Base-by-base conservation (phyloP, 2,329 filamentous ascomycete species). In the Colletotrichum zoysiae region DNA sequence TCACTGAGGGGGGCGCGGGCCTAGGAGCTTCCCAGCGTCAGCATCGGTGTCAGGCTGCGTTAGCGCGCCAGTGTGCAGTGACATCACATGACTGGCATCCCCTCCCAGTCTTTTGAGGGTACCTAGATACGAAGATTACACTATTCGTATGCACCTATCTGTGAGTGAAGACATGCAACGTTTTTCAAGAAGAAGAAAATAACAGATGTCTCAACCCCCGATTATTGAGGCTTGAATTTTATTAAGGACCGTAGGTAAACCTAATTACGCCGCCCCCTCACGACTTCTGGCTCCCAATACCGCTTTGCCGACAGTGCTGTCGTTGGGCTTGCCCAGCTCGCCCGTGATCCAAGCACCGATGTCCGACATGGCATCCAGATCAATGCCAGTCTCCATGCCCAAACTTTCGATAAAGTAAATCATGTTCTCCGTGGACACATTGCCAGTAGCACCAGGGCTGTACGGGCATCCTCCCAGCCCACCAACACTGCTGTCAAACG, bases 381-480 rank as follows among this genome's bases (percentile, higher is more conserved):
- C 88, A 1, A 96, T 87, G 0, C 93, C 93, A 0, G 93, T 95
- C 53, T 90, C 84, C 82, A 93, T 90, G 0, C 94, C 94, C 66
- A 95, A 80, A 73, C 89, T 92, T 79, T 94, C 90, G 78, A 93
- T 83, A 73, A 93, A 91, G 78, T 95, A 94, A 1, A 96, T 91
- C 81, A 97, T 82, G 79, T 97, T 92, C 82, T 97, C 94, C 0
- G 93, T 95, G 1, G 93, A 91, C 16, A 95, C 93, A 79, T 97
- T 97, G 1, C 94, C 94, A 51, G 93, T 96, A 0, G 94, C 94
- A 0, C 94, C 94, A 0, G 93, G 94, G 74, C 91, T 93, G 78
- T 93, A 97, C 0, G 94, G 94, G 78, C 94, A 97, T 0, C 94
- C 94, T 1, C 94, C 94, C 0, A 97, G 84, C 0, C 94, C 94